phyloP scores from a whole-genome alignment of 225 moss, liverwort and hornwort genomes.

The Takakia lepidozioides region DNA sequence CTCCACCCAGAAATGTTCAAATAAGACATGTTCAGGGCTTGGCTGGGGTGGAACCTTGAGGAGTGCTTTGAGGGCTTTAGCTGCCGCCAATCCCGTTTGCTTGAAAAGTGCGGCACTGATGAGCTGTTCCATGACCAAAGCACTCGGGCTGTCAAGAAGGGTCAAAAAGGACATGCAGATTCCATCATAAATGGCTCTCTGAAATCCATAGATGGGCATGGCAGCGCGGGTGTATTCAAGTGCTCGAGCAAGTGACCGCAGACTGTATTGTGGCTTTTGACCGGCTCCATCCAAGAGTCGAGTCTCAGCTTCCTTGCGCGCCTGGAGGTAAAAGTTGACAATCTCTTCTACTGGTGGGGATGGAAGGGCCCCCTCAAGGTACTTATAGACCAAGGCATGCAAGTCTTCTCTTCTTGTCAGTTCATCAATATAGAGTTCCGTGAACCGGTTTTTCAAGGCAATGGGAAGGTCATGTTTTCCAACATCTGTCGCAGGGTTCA shows the following conservation, averaged over 20 bases:
- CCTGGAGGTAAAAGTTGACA: conserved; percentile 75
- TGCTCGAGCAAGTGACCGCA: conserved; percentile 84
- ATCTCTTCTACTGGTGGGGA: conserved; percentile 88
- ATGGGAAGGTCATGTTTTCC: conserved; percentile 89
- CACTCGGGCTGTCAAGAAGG: conserved; percentile 81
- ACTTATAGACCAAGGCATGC: conserved; percentile 72
- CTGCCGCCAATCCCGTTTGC: conserved; percentile 47
- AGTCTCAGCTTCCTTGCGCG: conserved; percentile 74
- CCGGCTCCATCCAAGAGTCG: conserved; percentile 84
- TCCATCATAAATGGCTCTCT: conserved; percentile 88
- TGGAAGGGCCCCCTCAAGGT: conserved; percentile 73
- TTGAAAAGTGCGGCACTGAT: conserved; percentile 68
- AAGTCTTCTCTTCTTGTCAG: conserved; percentile 82
- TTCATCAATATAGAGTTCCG: conserved; percentile 81
- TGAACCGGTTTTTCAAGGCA: conserved; percentile 66
- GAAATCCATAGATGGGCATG: conserved; percentile 84
- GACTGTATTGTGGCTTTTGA: conserved; percentile 92
- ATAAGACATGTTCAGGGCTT: conserved; percentile 66
- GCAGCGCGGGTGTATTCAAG: conserved; percentile 87
- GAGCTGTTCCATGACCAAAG: conserved; percentile 76
- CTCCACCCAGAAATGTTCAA: conserved; percentile 97
- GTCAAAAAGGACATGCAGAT: conserved; percentile 97
- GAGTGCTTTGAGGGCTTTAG: conserved; percentile 66
- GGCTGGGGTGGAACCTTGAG: conserved; percentile 85
- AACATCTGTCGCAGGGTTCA: conserved; percentile 97